A percentile compares a stretch with the other conserved stretches of the same genome.
Conservation (phyloP, 2,329 filamentous ascomycete genomes). For the Cryphonectria japonica region DNA sequence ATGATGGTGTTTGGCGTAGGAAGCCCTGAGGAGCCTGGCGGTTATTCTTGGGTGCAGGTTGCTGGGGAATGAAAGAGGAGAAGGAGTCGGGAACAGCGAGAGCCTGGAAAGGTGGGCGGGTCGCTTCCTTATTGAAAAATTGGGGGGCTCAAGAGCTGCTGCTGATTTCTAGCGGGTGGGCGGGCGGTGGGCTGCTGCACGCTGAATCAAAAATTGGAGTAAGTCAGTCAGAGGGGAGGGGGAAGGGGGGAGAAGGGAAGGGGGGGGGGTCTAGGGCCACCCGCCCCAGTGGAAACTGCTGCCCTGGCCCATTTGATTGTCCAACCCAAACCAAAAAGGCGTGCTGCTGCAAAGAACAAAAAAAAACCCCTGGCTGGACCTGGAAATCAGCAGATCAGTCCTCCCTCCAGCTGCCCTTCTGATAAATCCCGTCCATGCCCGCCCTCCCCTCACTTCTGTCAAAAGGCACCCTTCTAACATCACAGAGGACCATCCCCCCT, state of each 20-base stretch:
- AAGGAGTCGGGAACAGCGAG: constrained; percentile 16
- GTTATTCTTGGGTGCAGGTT: constrained; percentile 5
- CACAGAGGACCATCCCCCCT: neutral
- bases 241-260: neutral
- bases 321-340: neutral
- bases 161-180: constrained; percentile 10
- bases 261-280: neutral
- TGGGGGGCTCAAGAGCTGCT: constrained; percentile 13
- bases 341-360: neutral
- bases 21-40: constrained; percentile 14
- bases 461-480: constrained; percentile 2
- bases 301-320: neutral
- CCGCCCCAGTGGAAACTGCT: constrained; percentile 7
- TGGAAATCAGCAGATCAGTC: constrained; percentile 9
- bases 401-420: constrained; percentile 4
- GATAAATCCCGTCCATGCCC: neutral
- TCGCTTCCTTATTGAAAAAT: constrained; percentile 14
- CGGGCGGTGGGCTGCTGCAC: constrained; percentile 12
- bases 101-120: constrained; percentile 11
- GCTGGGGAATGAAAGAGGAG: constrained; percentile 16
- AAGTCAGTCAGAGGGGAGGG: neutral
- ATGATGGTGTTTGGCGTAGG: constrained; percentile 17
- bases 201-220: constrained; percentile 11
- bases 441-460: neutral
- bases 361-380: neutral